Evolutionary conservation across 345 rosid species (phyloP).

Genomic region (Salix suchowensis): DNA sequence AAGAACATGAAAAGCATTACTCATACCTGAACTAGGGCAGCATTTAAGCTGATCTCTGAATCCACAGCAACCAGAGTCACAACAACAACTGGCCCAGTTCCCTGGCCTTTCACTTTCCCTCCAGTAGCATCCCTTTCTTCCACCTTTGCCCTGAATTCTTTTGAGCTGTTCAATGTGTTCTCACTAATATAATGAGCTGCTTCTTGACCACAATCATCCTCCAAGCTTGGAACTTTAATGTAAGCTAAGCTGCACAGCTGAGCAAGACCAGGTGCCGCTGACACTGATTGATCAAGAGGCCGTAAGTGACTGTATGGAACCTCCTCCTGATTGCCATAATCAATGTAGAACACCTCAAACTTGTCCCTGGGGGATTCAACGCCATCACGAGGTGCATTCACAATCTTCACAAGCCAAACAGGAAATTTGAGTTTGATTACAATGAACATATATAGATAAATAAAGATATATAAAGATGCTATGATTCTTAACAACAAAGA

Average conservation of each 20-base stretch:
- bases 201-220: conserved; percentile 79
- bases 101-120: conserved; percentile 92
- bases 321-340: conserved; percentile 90
- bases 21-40: conserved; percentile 79
- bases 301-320: conserved; percentile 68
- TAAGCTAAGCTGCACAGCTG: conserved; percentile 93
- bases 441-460: background rate
- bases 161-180: conserved; percentile 49
- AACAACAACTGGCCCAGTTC: conserved; percentile 65
- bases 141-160: conserved; percentile 68
- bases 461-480: too few relatives aligned
- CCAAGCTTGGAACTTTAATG: conserved; percentile 75
- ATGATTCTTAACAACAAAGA: background rate
- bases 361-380: conserved; percentile 63
- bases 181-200: conserved; percentile 77
- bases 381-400: conserved; percentile 71
- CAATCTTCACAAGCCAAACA: conserved; percentile 47
- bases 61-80: conserved; percentile 74
- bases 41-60: conserved; percentile 77
- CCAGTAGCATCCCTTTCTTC: conserved; percentile 88
- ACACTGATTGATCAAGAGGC: conserved; percentile 69
- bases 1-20: background rate
- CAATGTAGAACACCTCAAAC: conserved; percentile 93
- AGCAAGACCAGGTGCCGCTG: conserved; percentile 74
- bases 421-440: background rate